Evolutionary conservation across 2,329 filamentous ascomycete species (phyloP), one percentile per base, ranked within the genome.

Genomic region (Ilyonectria mors-panacis): DNA sequence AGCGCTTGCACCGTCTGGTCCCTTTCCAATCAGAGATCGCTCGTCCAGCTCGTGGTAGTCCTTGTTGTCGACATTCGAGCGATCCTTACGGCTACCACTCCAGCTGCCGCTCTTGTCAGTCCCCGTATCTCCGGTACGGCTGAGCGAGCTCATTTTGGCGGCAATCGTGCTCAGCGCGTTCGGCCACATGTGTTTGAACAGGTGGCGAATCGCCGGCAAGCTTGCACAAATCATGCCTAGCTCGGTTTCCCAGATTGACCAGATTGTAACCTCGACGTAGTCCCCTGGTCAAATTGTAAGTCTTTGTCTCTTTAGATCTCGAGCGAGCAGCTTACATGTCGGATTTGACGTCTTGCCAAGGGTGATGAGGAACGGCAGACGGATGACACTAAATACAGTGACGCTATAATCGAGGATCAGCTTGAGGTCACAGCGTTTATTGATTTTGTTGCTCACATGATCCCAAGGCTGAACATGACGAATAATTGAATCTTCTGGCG

Each of bases 241-340:
- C 35, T 72, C 70, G 2, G 70, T 72, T 21, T 72, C 70, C 70
- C 70, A 72, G 37, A 72, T 72, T 1, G 70, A 72, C 70, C 70
- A 72, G 2, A 72, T 72, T 0, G 70, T 72, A 3, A 72, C 70
- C 12, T 72, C 70, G 2, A 66, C 53, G 12, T 69, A 66, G 10
- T 71, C 69, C 69, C 69, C 69, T 48, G 6, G 21, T 71, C 1
- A 15, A 13, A 5, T 5, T 4, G 6, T 37, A 1, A 71, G 68
- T 12, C 2, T 7, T 47, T 9, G 19, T 4, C 5, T 4, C 10
- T 19, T 10, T 15, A 2, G 2, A 6, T 2, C 2, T 3, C 8
- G 10, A 17, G 12, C 8, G 17, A 10, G 10, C 2, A 2, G 47
- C 69, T 69, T 53, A 71, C 69, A 71, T 9, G 69, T 71, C 4